These are phyloP conservation scores for Colletotrichum sp. DNA, from an alignment of 2,329 filamentous ascomycete species.

Conservation along the genomic window DNA sequence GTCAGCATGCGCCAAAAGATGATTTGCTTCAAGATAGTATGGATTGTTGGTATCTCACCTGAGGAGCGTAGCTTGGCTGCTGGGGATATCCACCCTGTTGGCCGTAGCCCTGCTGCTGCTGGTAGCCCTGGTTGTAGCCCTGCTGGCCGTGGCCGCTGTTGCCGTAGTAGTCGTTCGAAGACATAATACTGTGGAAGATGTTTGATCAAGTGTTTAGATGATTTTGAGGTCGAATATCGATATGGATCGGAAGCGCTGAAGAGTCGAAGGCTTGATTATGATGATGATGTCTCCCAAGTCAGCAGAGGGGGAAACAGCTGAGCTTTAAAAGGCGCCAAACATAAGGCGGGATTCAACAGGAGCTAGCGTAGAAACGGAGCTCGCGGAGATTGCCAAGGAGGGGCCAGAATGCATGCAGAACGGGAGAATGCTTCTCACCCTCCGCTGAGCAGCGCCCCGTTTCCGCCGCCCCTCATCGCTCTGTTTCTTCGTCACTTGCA, in stretches of 20 bases:
- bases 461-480: background rate
- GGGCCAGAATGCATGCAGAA: background rate
- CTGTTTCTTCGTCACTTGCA: background rate
- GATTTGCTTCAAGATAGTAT: background rate
- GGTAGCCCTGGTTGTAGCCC: constrained; percentile 22
- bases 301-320: background rate
- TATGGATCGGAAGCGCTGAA: background rate
- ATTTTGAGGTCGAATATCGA: background rate
- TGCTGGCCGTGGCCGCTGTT: constrained; percentile 24
- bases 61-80: constrained; percentile 25
- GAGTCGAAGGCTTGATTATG: background rate
- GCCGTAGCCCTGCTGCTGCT: constrained; percentile 21
- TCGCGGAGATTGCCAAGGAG: constrained; percentile 13
- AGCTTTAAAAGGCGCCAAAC: background rate
- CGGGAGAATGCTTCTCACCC: background rate
- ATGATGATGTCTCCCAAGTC: background rate
- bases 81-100: constrained; percentile 28
- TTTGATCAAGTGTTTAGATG: background rate
- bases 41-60: constrained; percentile 25
- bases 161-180: constrained; percentile 43
- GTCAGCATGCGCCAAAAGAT: background rate
- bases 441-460: background rate
- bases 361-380: background rate
- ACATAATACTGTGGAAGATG: constrained; percentile 30
- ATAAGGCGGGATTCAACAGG: background rate